phyloP scores from a whole-genome alignment of 1,284 basidiomycete genomes.

The Quambalaria eucalypti region DNA sequence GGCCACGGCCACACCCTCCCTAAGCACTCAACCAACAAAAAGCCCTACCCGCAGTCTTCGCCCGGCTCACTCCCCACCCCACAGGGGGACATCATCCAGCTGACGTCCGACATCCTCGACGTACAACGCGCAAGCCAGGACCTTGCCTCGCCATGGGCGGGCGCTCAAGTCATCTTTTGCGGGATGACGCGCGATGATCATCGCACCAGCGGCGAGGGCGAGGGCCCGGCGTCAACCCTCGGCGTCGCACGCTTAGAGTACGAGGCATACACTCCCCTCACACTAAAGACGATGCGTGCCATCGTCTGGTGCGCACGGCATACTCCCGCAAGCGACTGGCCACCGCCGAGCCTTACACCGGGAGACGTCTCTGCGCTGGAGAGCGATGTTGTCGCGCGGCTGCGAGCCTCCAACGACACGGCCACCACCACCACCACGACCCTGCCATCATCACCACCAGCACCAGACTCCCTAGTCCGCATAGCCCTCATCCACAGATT shows the following conservation, averaged over 20 bases:
- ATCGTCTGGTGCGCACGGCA: slow-evolving; percentile 7
- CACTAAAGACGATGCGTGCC: slow-evolving; percentile 58
- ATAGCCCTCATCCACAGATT: slow-evolving; percentile 65
- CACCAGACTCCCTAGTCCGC: slow-evolving; percentile 4
- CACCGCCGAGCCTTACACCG: too few species aligned
- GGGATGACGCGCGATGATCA: slow-evolving; percentile 63
- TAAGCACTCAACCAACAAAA: neutral
- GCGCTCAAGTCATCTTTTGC: slow-evolving; percentile 57
- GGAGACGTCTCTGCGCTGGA: too few species aligned
- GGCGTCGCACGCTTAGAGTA: slow-evolving; percentile 66
- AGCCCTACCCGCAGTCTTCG: neutral
- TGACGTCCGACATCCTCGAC: slow-evolving; percentile 26
- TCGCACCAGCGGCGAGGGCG: slow-evolving; percentile 22
- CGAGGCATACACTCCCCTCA: slow-evolving; percentile 67
- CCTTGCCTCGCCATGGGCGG: slow-evolving; percentile 22
- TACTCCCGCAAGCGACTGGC: neutral
- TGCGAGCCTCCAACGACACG: too few species aligned
- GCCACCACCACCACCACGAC: too few species aligned
- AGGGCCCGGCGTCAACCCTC: slow-evolving; percentile 55
- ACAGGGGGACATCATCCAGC: slow-evolving; percentile 16
- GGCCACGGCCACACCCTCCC: too few species aligned
- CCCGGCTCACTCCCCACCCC: neutral
- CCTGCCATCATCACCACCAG: too few species aligned
- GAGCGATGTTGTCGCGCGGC: too few species aligned
- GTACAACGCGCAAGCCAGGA: slow-evolving; percentile 13